Conservation (phyloP, 306 rosid species). For the Dalbergia cultrata region DNA sequence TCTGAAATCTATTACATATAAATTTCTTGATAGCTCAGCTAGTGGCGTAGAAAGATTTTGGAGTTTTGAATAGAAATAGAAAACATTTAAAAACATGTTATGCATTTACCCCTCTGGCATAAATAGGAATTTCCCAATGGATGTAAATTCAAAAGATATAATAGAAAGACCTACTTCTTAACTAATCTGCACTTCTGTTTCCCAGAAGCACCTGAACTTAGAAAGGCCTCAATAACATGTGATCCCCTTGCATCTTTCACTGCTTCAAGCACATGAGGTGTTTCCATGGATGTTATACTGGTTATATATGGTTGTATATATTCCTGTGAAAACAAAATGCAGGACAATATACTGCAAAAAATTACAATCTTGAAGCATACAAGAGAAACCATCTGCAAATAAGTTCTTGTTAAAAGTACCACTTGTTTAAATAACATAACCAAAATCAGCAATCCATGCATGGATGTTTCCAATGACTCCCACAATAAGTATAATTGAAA, state of each 20-base stretch:
- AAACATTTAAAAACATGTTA: background rate
- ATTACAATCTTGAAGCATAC: conserved; percentile 26
- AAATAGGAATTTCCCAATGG: conserved; percentile 30
- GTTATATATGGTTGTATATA: conserved; percentile 72
- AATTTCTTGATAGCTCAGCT: conserved; percentile 30
- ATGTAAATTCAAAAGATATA: conserved; percentile 40
- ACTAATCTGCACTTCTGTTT: conserved; percentile 79
- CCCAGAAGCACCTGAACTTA: conserved; percentile 74
- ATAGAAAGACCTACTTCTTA: conserved; percentile 61
- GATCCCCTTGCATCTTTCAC: conserved; percentile 78
- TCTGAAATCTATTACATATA: conserved; percentile 26
- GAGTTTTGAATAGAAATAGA: conserved; percentile 29
- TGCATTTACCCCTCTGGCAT: conserved; percentile 20
- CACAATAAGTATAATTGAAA: conserved; percentile 9
- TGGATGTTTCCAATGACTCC: conserved; percentile 16
- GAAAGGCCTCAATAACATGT: conserved; percentile 86
- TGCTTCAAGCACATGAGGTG: conserved; percentile 66
- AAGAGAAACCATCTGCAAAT: conserved; percentile 13
- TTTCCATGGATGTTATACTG: conserved; percentile 75
- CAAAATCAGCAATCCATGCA: background rate
- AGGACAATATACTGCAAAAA: background rate
- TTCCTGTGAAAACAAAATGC: conserved; percentile 59
- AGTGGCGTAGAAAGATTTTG: conserved; percentile 14
- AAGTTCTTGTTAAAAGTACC: conserved; percentile 3
- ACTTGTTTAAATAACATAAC: conserved; percentile 22